Evolutionary conservation across 2,329 filamentous ascomycete species (phyloP).

Genomic region (Exophiala xenobiotica): DNA sequence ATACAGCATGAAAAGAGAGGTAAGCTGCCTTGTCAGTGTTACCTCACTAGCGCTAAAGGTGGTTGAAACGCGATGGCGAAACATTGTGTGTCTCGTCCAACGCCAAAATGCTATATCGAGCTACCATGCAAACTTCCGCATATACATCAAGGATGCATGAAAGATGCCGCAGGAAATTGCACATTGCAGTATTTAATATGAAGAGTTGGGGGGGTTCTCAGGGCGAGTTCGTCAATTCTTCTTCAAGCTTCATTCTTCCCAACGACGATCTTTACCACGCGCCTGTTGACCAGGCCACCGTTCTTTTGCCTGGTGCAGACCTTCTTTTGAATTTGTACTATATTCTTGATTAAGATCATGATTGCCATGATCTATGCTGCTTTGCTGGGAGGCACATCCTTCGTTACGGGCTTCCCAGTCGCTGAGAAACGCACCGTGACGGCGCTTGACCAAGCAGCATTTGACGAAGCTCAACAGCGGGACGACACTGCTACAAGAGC

Average conservation of each 20-base stretch:
- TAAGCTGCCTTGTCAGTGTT: neutral
- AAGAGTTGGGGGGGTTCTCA: neutral
- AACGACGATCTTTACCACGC: slow-evolving; percentile 10
- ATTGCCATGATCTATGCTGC: slow-evolving; percentile 6
- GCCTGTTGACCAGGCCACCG: slow-evolving; percentile 20
- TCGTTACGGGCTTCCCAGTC: slow-evolving; percentile 9
- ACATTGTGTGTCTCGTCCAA: neutral
- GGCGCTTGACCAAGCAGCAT: slow-evolving; percentile 51
- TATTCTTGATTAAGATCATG: slow-evolving; percentile 11
- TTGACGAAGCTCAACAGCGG: slow-evolving; percentile 49
- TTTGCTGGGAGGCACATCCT: slow-evolving; percentile 10
- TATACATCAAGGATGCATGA: neutral
- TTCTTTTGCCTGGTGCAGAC: slow-evolving; percentile 19
- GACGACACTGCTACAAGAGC: slow-evolving; percentile 50
- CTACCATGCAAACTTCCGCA: neutral
- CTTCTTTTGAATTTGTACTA: slow-evolving; percentile 3
- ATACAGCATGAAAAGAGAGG: too few species aligned
- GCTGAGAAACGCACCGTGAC: slow-evolving; percentile 45
- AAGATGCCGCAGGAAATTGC: neutral
- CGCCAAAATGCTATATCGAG: neutral
- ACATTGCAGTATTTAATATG: slow-evolving; percentile 3
- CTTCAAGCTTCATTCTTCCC: neutral
- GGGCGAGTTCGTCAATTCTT: neutral
- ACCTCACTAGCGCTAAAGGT: neutral
- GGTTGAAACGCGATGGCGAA: neutral